phyloP scores from a whole-genome alignment of 208 protist species.

The Kentomonas sorsogonicus region DNA sequence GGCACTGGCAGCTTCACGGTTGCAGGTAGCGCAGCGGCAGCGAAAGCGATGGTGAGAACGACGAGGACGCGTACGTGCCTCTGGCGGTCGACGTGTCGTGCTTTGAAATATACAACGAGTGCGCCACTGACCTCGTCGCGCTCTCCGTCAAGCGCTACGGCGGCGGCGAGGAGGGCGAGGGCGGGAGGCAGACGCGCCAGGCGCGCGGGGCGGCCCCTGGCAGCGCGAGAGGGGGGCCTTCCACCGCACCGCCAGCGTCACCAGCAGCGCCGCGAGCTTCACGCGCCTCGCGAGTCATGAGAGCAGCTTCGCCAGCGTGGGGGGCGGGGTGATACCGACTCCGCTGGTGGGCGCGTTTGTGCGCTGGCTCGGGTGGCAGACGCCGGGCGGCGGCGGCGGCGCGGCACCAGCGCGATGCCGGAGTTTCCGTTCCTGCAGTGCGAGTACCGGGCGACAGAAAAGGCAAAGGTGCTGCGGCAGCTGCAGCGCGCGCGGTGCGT shows the following conservation, averaged over 20 bases:
- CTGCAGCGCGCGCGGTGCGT: constrained; percentile 28
- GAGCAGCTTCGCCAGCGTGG: no score
- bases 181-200: neutral
- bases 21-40: neutral
- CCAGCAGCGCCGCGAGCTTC: no score
- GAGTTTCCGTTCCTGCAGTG: constrained; percentile 10
- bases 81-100: constrained; percentile 41
- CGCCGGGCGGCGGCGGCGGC: no score
- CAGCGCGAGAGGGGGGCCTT: neutral
- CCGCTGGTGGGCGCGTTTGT: no score
- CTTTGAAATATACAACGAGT: constrained; percentile 82
- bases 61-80: neutral
- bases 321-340: no score
- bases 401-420: no score
- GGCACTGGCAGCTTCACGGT: no score
- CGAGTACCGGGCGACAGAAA: constrained; percentile 54
- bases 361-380: no score
- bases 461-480: constrained; percentile 33
- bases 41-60: neutral
- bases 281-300: no score
- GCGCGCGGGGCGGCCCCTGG: neutral
- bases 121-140: constrained; percentile 59
- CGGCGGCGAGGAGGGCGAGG: neutral
- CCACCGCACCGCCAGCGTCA: no score
- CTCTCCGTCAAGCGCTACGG: constrained; percentile 14